Base-by-base conservation (phyloP, 2,329 filamentous ascomycete genomes). In the Alternaria arborescens region DNA sequence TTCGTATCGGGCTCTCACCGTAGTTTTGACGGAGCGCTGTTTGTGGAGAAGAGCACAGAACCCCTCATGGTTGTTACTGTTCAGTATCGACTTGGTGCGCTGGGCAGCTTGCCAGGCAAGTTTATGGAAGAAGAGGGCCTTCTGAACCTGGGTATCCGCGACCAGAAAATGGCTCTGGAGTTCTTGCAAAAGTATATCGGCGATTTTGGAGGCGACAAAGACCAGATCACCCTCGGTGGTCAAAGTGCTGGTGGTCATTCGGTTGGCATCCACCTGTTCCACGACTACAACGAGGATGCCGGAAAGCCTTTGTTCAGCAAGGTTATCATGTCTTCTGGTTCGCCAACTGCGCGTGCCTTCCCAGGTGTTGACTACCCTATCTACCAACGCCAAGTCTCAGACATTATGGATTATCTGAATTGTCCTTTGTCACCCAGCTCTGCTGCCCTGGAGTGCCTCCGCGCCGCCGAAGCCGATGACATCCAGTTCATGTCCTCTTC, bases 401-500 rank as follows among this genome's bases (percentile, higher is more conserved):
- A 71, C 5, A 76, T 76, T 57, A 77, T 78, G 74, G 59, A 65
- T 20, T 67, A 72, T 18, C 30, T 76, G 22, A 66, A 70, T 30
- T 75, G 76, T 65, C 55, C 70, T 43, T 18, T 64, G 58, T 28
- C 71, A 55, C 69, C 72, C 11, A 68, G 62, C 22, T 57, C 65
- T 1, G 75, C 70, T 3, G 74, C 79, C 0, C 70, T 84, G 0
- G 60, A 64, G 2, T 84, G 82, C 51, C 71, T 84, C 1, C 78
- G 78, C 4, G 63, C 66, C 1, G 79, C 77, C 0, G 74, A 81
- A 11, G 69, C 81, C 2, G 55, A 66, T 4, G 71, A 74, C 1
- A 80, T 84, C 38, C 77, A 78, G 58, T 57, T 77, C 44, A 68
- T 80, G 18, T 82, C 80, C 36, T 73, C 75, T 0, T 75, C 76